Conservation (phyloP, 2,329 filamentous ascomycete species). For the Cercospora zeina region DNA sequence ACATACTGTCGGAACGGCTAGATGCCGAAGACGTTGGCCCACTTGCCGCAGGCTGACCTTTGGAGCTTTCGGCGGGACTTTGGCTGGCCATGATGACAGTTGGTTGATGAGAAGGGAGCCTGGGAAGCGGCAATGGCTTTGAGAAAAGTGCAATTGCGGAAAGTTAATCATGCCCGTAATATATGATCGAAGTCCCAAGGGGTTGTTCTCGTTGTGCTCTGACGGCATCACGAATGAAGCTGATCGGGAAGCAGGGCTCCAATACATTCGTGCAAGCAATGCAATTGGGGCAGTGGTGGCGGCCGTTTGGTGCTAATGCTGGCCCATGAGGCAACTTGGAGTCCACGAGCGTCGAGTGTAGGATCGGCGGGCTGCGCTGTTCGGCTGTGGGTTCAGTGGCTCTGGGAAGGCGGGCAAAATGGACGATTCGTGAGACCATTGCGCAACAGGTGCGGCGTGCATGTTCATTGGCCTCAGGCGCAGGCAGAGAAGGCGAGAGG, state of each 20-base stretch:
- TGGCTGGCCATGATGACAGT: conserved; percentile 31
- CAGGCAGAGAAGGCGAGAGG: conserved; percentile 21
- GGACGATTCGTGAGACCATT: conserved; percentile 26
- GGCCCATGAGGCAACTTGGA: conserved; percentile 32
- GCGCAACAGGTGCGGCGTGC: conserved; percentile 23
- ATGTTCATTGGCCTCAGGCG: conserved; percentile 31
- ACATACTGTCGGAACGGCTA: conserved; percentile 34
- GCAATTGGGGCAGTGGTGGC: conserved; percentile 37
- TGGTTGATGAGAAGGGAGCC: conserved; percentile 9
- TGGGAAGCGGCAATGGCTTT: conserved; percentile 16
- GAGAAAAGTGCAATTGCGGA: conserved; percentile 18
- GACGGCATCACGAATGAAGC: conserved; percentile 31
- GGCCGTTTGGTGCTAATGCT: conserved; percentile 35
- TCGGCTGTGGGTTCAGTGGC: conserved; percentile 28
- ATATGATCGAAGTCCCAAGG: conserved; percentile 27
- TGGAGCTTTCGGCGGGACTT: conserved; percentile 39
- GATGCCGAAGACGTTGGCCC: conserved; percentile 32
- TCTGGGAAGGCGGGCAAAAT: conserved; percentile 31
- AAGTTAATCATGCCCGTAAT: conserved; percentile 25
- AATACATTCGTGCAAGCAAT: conserved; percentile 34
- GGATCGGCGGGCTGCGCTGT: conserved; percentile 27
- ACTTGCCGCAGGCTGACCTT: conserved; percentile 29
- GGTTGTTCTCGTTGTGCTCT: conserved; percentile 31
- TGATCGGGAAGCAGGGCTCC: conserved; percentile 33
- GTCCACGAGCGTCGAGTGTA: conserved; percentile 24